A percentile compares a stretch with the other conserved stretches of the same genome.
Conservation (phyloP, 163 green algal species). For the Scenedesmus sp. region DNA sequence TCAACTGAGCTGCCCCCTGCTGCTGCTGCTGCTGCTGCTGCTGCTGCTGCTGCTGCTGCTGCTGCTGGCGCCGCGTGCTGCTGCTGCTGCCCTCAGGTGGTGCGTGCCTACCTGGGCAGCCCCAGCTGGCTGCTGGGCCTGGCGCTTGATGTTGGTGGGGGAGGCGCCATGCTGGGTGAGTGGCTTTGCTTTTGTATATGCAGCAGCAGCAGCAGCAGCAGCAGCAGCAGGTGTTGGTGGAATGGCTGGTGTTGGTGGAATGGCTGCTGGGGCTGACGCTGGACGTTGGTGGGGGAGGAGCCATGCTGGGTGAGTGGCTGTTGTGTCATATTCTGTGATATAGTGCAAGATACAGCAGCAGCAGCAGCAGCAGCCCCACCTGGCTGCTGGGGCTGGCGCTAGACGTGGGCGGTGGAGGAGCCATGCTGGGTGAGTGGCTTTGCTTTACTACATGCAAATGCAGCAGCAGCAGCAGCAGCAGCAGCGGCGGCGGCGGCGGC, state of each 20-base stretch:
- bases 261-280: slow-evolving; percentile 70
- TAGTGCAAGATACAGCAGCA: too few species aligned
- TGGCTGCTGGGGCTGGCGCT: slow-evolving; percentile 70
- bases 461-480: neutral
- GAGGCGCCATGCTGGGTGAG: slow-evolving; percentile 58
- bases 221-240: neutral
- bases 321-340: neutral
- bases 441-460: neutral
- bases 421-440: slow-evolving; percentile 55
- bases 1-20: too few species aligned
- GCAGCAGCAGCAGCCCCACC: slow-evolving; percentile 45
- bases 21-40: neutral
- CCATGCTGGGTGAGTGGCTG: slow-evolving; percentile 56
- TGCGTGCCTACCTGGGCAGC: slow-evolving; percentile 68
- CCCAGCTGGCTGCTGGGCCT: slow-evolving; percentile 71
- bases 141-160: slow-evolving; percentile 64
- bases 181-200: neutral
- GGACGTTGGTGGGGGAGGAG: slow-evolving; percentile 62
- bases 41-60: neutral
- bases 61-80: neutral
- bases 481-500: neutral
- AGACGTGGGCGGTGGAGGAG: slow-evolving; percentile 62
- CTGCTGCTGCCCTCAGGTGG: slow-evolving; percentile 40
- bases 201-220: neutral
- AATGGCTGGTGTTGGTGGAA: too few species aligned